Conservation (phyloP, 495 filamentous ascomycete species). For the Barbatosphaeria neglecta region DNA sequence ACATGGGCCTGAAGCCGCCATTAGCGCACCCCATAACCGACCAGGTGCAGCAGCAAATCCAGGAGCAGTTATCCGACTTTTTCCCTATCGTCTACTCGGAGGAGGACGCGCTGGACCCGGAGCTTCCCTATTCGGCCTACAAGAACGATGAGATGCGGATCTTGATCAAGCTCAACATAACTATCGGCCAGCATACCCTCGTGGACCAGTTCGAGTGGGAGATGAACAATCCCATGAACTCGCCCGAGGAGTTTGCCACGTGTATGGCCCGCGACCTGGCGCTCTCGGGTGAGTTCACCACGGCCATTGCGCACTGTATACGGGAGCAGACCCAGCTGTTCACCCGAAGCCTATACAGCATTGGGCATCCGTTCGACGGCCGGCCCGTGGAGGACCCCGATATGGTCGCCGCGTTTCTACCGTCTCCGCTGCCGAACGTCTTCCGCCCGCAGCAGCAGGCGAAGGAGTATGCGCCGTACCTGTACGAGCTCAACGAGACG, state of each 20-base stretch:
- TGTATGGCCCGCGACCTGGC: conserved; percentile 86
- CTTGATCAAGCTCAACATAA: conserved; percentile 89
- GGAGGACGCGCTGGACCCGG: conserved; percentile 82
- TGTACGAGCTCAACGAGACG: conserved; percentile 86
- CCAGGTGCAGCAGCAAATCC: conserved; percentile 66
- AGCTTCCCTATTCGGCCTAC: conserved; percentile 83
- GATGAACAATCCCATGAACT: conserved; percentile 88
- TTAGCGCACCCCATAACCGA: conserved; percentile 59
- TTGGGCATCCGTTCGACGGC: conserved; percentile 90
- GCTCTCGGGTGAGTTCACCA: conserved; percentile 90
- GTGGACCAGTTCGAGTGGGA: conserved; percentile 97
- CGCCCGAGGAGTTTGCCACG: conserved; percentile 83
- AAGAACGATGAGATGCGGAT: conserved; percentile 99
- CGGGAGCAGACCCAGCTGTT: conserved; percentile 92
- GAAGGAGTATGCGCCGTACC: conserved; percentile 83
- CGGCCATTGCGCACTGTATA: conserved; percentile 93
- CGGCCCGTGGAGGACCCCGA: conserved; percentile 87
- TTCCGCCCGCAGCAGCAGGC: conserved; percentile 84
- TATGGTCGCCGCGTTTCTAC: conserved; percentile 71
- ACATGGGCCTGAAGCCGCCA: conserved; percentile 62
- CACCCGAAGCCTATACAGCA: conserved; percentile 82
- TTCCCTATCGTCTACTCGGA: conserved; percentile 82
- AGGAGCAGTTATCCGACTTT: conserved; percentile 85
- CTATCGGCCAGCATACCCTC: conserved; percentile 86
- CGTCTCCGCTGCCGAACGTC: conserved; percentile 66